Evolutionary conservation across 257 asterid genomes (phyloP).

Genomic region (Solanum clarkiae): DNA sequence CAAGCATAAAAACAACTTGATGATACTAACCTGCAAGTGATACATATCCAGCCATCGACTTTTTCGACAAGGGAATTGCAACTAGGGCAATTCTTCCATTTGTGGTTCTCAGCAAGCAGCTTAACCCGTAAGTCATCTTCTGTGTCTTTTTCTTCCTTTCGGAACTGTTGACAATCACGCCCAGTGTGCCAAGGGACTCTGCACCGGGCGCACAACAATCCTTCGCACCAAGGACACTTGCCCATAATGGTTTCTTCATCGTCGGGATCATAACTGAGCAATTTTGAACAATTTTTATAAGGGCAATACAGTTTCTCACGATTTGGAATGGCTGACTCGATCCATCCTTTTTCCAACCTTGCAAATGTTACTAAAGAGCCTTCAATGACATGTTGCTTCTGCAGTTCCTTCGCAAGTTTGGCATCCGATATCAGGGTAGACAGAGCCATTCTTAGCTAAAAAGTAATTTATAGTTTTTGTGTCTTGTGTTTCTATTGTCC

Average conservation of each 20-base stretch:
- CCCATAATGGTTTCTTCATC: not conserved
- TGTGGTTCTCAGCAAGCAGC: not conserved
- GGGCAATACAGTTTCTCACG: constrained; percentile 23
- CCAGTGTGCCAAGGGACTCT: constrained; percentile 14
- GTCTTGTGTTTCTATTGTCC: not conserved
- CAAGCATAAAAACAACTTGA: too few species aligned
- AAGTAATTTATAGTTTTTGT: not conserved
- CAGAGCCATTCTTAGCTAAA: not conserved
- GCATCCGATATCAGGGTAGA: not conserved
- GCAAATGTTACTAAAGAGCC: not conserved
- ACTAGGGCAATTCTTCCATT: constrained; percentile 14
- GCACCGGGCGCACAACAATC: constrained; percentile 16
- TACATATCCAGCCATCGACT: constrained; percentile 3
- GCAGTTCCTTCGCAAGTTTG: not conserved
- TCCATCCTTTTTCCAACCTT: constrained; percentile 21
- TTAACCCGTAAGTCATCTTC: constrained; percentile 8
- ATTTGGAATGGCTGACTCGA: constrained; percentile 23
- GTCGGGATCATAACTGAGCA: constrained; percentile 3
- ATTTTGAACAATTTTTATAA: constrained; percentile 8
- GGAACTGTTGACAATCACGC: constrained; percentile 6
- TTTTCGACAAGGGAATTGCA: constrained; percentile 14
- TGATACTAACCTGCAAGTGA: constrained; percentile 18
- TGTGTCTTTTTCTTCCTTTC: constrained; percentile 3
- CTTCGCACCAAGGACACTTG: constrained; percentile 7
- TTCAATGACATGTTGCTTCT: not conserved